These are phyloP conservation scores for Agaricales sp. DNA, from an alignment of 1,284 basidiomycete species.

Conservation along the genomic window DNA sequence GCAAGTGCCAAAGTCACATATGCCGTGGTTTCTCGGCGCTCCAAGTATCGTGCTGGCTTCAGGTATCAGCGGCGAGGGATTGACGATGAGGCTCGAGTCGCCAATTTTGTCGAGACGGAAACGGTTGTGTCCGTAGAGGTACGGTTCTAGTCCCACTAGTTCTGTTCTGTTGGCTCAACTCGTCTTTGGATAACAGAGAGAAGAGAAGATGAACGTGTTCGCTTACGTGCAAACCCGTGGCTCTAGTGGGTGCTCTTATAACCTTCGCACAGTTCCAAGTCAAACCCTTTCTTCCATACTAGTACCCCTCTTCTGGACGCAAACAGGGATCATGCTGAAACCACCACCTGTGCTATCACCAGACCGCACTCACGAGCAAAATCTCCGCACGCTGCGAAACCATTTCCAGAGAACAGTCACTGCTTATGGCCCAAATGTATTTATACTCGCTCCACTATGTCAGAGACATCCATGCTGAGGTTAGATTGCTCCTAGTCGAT, in stretches of 20 bases:
- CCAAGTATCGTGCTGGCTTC: slow-evolving; percentile 86
- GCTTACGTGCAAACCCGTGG: slow-evolving; percentile 86
- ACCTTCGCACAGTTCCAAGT: neutral
- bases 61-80: slow-evolving; percentile 94
- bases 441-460: slow-evolving; percentile 7
- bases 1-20: slow-evolving; percentile 39
- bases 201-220: slow-evolving; percentile 68
- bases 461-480: slow-evolving; percentile 1
- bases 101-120: slow-evolving; percentile 93
- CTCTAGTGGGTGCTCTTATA: slow-evolving; percentile 47
- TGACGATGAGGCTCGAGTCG: slow-evolving; percentile 75
- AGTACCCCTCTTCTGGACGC: slow-evolving; percentile 89
- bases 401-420: slow-evolving; percentile 68
- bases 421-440: slow-evolving; percentile 71
- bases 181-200: slow-evolving; percentile 35
- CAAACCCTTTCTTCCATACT: slow-evolving; percentile 5
- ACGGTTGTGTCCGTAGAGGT: slow-evolving; percentile 77
- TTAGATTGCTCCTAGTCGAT: slow-evolving; percentile 41
- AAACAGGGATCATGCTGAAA: slow-evolving; percentile 78
- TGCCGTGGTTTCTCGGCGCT: slow-evolving; percentile 75
- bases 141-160: slow-evolving; percentile 12
- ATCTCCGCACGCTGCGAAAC: slow-evolving; percentile 56
- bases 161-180: neutral
- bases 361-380: slow-evolving; percentile 69
- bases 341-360: slow-evolving; percentile 73